Conservation (phyloP, 257 asterid genomes). For the Solanum medicagineum region DNA sequence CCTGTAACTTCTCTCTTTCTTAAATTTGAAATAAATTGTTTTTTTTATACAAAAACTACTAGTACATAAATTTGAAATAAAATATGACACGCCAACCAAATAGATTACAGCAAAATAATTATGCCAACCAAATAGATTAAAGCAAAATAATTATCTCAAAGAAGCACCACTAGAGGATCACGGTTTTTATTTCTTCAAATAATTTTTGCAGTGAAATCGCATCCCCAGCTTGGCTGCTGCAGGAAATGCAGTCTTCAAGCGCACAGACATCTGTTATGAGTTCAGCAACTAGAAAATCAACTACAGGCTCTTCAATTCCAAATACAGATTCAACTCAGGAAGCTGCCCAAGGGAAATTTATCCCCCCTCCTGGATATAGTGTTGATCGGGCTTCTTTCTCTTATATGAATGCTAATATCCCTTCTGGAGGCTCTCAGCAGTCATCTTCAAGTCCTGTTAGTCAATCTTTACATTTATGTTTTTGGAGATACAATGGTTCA, state of each 20-base stretch:
- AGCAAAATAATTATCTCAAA: background rate
- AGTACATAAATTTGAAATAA: background rate
- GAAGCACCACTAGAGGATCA: background rate
- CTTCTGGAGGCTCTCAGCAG: constrained; percentile 18
- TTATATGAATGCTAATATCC: constrained; percentile 16
- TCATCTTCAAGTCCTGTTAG: constrained; percentile 21
- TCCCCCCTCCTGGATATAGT: constrained; percentile 6
- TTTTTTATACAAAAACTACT: background rate
- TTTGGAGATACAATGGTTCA: background rate
- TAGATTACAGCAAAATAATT: background rate
- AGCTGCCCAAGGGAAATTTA: background rate
- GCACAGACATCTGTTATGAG: constrained; percentile 1
- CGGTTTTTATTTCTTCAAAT: background rate
- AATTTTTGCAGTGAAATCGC: constrained; percentile 2
- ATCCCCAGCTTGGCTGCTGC: constrained; percentile 9
- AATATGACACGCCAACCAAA: background rate
- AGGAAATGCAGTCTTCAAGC: constrained; percentile 7
- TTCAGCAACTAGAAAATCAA: constrained; percentile 1
- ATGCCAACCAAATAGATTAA: background rate
- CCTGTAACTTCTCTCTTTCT: background rate
- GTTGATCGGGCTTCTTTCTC: constrained; percentile 13
- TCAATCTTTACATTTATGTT: background rate
- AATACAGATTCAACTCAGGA: constrained; percentile 1
- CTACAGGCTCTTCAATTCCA: background rate
- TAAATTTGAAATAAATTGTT: background rate